Evolutionary conservation across 257 asterid species (phyloP), one percentile per base, ranked within the genome.

Genomic region (Salvia miltiorrhiza): DNA sequence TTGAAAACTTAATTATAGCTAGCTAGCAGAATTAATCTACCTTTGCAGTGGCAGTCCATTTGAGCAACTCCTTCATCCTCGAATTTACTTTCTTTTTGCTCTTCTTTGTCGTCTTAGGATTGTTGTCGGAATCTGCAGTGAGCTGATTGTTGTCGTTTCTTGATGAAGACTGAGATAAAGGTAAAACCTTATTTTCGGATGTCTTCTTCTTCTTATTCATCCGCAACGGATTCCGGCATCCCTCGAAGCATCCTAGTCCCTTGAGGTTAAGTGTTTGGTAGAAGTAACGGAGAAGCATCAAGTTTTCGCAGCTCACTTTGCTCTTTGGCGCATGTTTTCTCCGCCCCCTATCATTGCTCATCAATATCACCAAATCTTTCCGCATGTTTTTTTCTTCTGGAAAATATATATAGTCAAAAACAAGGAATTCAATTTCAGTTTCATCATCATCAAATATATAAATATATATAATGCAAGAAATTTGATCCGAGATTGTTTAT

Each of bases 1-100:
- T n/a, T n/a, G n/a, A n/a, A n/a, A n/a, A n/a, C n/a, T n/a, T n/a
- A n/a, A n/a, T n/a, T n/a, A n/a, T n/a, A n/a, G n/a, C n/a, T n/a
- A n/a, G n/a, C n/a, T n/a, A n/a, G n/a, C n/a, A n/a, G n/a, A 40
- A 40, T 40, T 40, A 41, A 13, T n/a, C n/a, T n/a, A 30, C 95
- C 97, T 83, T 92, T 28, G 81, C 63, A 57, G 87, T 78, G 28
- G 92, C 84, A 44, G 90, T 88, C 95, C 98, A 87, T 80, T 75
- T 84, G n/a, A 92, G 65, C 9, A 89, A 64, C 45, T 86, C 94
- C 62, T 90, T 92, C 92, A 92, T 80, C 76, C 82, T 83, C 5
- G 87, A 80, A 77, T 83, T 24, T 3, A 85, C 57, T 73, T 70
- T 89, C 26, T 40, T 73, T 44, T 75, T n/a, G n/a, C n/a, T 61